These are phyloP conservation scores for Dactylellina parvicollis DNA, from an alignment of 2,329 filamentous ascomycete species.

Conservation along the genomic window DNA sequence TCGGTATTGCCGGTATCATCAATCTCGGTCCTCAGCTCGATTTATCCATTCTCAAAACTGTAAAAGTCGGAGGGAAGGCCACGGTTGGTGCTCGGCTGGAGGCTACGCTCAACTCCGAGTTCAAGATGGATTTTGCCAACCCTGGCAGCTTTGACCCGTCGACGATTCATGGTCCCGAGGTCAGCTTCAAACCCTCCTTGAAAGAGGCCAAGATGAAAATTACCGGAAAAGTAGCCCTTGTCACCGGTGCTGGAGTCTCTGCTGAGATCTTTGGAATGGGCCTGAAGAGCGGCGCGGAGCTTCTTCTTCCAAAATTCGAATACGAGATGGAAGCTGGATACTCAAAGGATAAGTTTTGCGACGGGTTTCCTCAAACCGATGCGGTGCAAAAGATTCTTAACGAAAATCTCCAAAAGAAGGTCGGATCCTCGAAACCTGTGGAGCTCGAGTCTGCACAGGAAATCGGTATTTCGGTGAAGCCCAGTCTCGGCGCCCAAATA, in stretches of 20 bases:
- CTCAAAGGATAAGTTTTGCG: no score
- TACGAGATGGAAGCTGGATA: constrained; percentile 5
- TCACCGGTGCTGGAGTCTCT: constrained; percentile 4
- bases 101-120: constrained; percentile 2
- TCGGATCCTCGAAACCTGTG: no score
- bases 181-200: no score
- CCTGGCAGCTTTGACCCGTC: not conserved
- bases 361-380: no score
- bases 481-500: no score
- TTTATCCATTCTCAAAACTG: not conserved
- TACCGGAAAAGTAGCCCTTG: not conserved
- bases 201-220: constrained; percentile 6
- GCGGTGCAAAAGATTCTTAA: no score
- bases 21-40: constrained; percentile 15
- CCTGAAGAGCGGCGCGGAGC: constrained; percentile 3
- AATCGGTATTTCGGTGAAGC: no score
- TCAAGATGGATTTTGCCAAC: not conserved
- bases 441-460: no score
- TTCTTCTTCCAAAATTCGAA: constrained; percentile 11
- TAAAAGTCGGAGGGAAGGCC: not conserved
- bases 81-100: constrained; percentile 10
- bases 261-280: constrained; percentile 1
- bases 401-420: no score
- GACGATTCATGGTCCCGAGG: not conserved
- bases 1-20: constrained; percentile 9